phyloP scores from a whole-genome alignment of 148 eudicot species.

The Fagopyrum homotropicum region DNA sequence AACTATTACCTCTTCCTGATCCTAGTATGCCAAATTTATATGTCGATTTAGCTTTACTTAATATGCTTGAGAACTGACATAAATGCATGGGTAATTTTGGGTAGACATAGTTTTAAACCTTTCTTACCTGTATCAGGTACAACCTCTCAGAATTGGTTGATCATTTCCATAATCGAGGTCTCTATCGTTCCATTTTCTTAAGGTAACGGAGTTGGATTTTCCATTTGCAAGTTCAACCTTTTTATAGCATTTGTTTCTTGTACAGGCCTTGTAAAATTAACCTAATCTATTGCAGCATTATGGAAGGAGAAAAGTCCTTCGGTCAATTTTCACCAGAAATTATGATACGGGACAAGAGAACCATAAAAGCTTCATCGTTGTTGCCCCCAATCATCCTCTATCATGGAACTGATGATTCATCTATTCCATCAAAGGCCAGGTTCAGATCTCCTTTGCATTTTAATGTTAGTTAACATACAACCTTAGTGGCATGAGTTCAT shows the following conservation, averaged over 20 bases:
- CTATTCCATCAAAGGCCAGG: constrained; percentile 86
- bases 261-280: constrained; percentile 3
- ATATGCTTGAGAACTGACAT: background rate
- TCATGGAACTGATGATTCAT: constrained; percentile 78
- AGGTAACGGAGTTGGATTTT: constrained; percentile 33
- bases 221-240: background rate
- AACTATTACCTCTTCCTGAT: too few species aligned
- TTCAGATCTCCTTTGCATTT: constrained; percentile 18
- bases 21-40: too few species aligned
- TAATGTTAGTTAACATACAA: too few species aligned
- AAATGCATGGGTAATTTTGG: background rate
- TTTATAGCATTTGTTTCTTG: background rate
- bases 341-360: constrained; percentile 46
- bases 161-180: constrained; percentile 79
- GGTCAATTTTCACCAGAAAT: constrained; percentile 70
- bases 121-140: constrained; percentile 43
- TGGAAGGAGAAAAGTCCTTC: constrained; percentile 88
- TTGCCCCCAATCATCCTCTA: constrained; percentile 72
- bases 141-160: constrained; percentile 66
- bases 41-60: too few species aligned
- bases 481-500: too few species aligned
- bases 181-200: constrained; percentile 81
- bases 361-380: constrained; percentile 40
- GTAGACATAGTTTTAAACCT: background rate
- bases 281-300: constrained; percentile 50